Evolutionary conservation across 257 asterid genomes (phyloP), one percentile per base, ranked within the genome.

Genomic region (Leonotis leonurus): DNA sequence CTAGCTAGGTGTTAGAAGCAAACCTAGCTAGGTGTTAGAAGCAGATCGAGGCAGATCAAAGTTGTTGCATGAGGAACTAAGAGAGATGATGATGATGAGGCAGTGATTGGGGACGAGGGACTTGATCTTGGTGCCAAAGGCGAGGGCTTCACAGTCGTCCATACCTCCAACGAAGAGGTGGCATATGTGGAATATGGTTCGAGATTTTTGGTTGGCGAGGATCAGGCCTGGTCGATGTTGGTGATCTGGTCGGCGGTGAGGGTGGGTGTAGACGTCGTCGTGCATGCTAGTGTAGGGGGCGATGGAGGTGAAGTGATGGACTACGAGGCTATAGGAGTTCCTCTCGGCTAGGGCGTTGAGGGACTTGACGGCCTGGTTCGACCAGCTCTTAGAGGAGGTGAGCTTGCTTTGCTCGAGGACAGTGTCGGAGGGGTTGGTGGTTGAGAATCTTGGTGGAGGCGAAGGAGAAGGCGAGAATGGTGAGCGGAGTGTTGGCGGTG

Each of bases 281-380:
- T 87, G 94, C 95, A 82, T 87, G 67, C 79, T 78, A 0, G 82
- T 73, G 12, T 80, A 85, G 0, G 94, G 94, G 6, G 88, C 55
- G 2, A 87, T 70, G 16, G 90, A 72, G 3, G 81, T 82, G 76
- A 78, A 84, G 68, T 80, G 84, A 18, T 80, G 80, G n/a, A 78
- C 46, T 0, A 30, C 3, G 21, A 71, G 67, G 36, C 55, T 3
- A 5, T 77, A 83, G 0, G 30, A 43, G 43, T 60, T 54, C 39
- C 71, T 53, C 0, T 62, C 66, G 0, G 56, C 75, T 3, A 87
- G 70, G 12, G 71, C 45, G 43, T 75, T 62, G 56, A 87, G 77
- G 2, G 86, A 86, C 0, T 82, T 77, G 17, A 71, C 71, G 1
- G 79, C 57, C 3, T 70, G 88, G 12, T 73, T 78, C 2, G 90